A percentile compares a stretch with the other conserved stretches of the same genome.
These are phyloP conservation scores for Trichoderma simmonsii DNA, from an alignment of 2,329 filamentous ascomycete species.

Conservation along the genomic window DNA sequence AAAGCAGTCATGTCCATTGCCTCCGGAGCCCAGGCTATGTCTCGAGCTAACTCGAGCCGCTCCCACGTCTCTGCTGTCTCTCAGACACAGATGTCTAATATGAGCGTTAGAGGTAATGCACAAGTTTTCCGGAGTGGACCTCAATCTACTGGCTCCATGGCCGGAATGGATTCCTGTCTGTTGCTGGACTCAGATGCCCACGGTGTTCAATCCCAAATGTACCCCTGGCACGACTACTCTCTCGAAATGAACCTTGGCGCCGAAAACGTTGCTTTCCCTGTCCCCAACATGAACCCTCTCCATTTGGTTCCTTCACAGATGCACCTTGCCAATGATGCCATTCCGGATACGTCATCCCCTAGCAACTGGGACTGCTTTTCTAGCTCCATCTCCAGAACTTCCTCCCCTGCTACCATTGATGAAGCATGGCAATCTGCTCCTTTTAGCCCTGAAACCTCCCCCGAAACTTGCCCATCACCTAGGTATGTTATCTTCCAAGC, in stretches of 20 bases:
- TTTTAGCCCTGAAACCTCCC: constrained; percentile 45
- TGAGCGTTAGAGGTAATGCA: constrained; percentile 53
- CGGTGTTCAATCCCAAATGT: constrained; percentile 48
- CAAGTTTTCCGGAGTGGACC: constrained; percentile 42
- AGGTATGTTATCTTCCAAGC: constrained; percentile 44
- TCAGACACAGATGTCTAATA: constrained; percentile 48
- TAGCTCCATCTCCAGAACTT: constrained; percentile 50
- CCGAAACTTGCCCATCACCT: constrained; percentile 50
- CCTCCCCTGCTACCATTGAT: constrained; percentile 48
- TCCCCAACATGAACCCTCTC: constrained; percentile 43
- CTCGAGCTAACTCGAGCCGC: constrained; percentile 38
- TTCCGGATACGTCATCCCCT: constrained; percentile 49
- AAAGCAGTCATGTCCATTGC: constrained; percentile 33
- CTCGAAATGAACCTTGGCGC: constrained; percentile 44
- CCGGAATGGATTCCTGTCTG: constrained; percentile 51
- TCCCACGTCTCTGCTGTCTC: constrained; percentile 46
- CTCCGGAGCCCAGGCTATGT: constrained; percentile 38
- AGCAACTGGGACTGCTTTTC: constrained; percentile 53
- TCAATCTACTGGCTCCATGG: constrained; percentile 37
- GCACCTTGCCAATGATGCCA: constrained; percentile 51
- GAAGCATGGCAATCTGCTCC: constrained; percentile 43
- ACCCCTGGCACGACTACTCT: constrained; percentile 45
- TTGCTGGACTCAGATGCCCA: constrained; percentile 49
- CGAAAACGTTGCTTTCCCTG: constrained; percentile 42
- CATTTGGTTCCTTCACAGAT: constrained; percentile 57